Evolutionary conservation across 768 basidiomycete species (phyloP), one percentile per base, ranked within the genome.

Genomic region (Panellus pusillus): DNA sequence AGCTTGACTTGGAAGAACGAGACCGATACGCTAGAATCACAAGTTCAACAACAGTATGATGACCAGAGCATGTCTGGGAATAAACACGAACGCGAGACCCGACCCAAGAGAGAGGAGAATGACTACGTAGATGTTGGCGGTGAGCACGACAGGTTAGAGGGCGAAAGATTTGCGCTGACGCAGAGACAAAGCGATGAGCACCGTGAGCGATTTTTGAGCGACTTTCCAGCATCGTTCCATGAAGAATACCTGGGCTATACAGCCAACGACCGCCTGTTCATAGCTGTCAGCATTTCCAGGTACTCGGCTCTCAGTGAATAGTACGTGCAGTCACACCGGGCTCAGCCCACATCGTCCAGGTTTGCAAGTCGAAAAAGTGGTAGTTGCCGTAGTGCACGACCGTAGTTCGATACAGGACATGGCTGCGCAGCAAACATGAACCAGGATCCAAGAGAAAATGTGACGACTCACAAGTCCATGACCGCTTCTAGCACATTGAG

Each of bases 271-370:
- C 15, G 52, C 39, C 39, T 40, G 39, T n/a, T n/a, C 9, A 15
- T 6, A 19, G 18, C 39, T 40, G n/a, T n/a, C n/a, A n/a, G n/a
- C 18, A 13, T 32, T 32, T 32, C 13, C 1, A n/a, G 14, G 29
- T n/a, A 15, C 18, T 14, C n/a, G 39, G 20, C 1, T 8, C n/a
- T 3, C 13, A 9, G 9, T 14, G 29, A 11, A 20, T 1, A 13
- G 24, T 28, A 31, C 45, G 15, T 36, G 41, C 58, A 9, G 49
- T 51, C 27, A 54, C 35, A 6, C 18, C 49, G 15, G 58, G 58
- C 28, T 55, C 44, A 3, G 17, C 3, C 49, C 58, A 59, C 44
- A 59, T 55, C 4, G 58, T 52, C 58, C 58, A 59, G 7, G 36
- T 47, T n/a, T 55, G 44, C 12, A 45, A 37, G 31, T 58, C 52